Evolutionary conservation across 768 basidiomycete species (phyloP).

Genomic region (Thelephora aurantiotincta): DNA sequence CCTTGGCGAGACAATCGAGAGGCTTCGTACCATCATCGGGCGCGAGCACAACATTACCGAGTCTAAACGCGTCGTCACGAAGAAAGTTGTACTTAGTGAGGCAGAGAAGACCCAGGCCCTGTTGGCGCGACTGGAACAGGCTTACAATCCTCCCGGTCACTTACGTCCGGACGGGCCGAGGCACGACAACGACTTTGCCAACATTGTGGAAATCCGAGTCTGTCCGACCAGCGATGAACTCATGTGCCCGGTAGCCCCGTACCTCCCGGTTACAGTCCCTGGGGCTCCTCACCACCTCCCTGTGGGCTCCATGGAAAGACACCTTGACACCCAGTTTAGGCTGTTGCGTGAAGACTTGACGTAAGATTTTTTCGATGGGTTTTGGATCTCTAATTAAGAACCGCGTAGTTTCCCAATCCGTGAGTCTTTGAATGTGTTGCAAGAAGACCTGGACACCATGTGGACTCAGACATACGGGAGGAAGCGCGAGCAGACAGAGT

Average conservation of each 20-base stretch:
- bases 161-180: constrained; percentile 35
- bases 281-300: constrained; percentile 51
- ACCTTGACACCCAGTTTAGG: constrained; percentile 64
- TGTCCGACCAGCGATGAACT: constrained; percentile 62
- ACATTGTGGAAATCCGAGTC: constrained; percentile 46
- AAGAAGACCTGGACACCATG: not conserved
- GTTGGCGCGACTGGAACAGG: constrained; percentile 22
- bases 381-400: not conserved
- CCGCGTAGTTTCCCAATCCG: not conserved
- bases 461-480: not conserved
- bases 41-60: constrained; percentile 30
- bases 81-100: constrained; percentile 3
- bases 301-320: constrained; percentile 42
- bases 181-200: constrained; percentile 40
- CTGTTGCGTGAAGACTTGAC: constrained; percentile 48
- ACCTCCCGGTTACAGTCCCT: constrained; percentile 44
- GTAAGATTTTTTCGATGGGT: not conserved
- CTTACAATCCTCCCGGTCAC: constrained; percentile 42
- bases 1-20: constrained; percentile 18
- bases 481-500: not conserved
- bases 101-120: constrained; percentile 19
- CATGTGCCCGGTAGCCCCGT: constrained; percentile 30
- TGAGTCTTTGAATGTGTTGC: not conserved
- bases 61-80: constrained; percentile 3
- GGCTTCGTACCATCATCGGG: constrained; percentile 29